phyloP scores from a whole-genome alignment of 1,284 basidiomycete species.

The Apiotrichum mycotoxinovorans region DNA sequence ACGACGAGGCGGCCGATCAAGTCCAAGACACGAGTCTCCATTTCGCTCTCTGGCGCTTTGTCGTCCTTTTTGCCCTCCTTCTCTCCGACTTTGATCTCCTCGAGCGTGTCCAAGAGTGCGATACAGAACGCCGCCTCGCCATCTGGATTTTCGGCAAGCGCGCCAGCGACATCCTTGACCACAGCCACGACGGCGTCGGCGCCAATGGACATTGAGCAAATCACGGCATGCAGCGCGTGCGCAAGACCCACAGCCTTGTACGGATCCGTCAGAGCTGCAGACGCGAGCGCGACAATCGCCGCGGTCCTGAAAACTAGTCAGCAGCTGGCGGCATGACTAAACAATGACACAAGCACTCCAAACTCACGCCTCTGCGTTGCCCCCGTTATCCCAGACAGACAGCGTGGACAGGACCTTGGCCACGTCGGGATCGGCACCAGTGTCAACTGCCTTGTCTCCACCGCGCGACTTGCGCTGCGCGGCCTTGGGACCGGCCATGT shows the following conservation, averaged over 20 bases:
- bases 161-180: background rate
- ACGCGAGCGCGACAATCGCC: background rate
- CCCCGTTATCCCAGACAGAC: background rate
- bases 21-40: background rate
- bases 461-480: background rate
- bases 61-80: slow-evolving; percentile 8
- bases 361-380: background rate
- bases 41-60: background rate
- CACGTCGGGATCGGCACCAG: slow-evolving; percentile 1
- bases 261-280: background rate
- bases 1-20: slow-evolving; percentile 12
- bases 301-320: background rate
- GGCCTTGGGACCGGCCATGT: slow-evolving; percentile 2
- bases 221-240: background rate
- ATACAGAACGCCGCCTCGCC: background rate
- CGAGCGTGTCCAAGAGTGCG: slow-evolving; percentile 14
- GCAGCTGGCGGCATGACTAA: background rate
- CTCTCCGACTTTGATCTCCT: slow-evolving; percentile 8
- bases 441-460: background rate
- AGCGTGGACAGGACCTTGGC: background rate
- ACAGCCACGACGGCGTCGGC: background rate
- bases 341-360: background rate
- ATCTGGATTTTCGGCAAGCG: background rate
- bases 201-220: background rate
- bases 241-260: background rate